These are phyloP conservation scores for Rhexocercosporidium sp. DNA, from an alignment of 2,329 filamentous ascomycete genomes.

Conservation along the genomic window DNA sequence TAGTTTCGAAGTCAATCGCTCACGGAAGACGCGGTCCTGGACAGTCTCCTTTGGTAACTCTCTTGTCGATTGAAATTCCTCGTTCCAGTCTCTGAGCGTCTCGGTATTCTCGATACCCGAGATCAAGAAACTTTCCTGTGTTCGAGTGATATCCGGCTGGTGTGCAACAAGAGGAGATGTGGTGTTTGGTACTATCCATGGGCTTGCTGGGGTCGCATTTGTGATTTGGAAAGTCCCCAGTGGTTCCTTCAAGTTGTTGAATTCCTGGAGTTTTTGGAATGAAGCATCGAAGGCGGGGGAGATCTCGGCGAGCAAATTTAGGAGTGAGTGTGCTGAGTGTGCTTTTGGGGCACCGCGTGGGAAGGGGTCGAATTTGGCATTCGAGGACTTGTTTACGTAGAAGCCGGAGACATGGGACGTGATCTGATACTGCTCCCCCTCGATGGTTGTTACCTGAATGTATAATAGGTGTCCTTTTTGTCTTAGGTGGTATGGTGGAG, in stretches of 20 bases:
- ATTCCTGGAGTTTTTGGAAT: slow-evolving; percentile 81
- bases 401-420: slow-evolving; percentile 94
- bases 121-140: slow-evolving; percentile 91
- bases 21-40: slow-evolving; percentile 94
- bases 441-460: slow-evolving; percentile 84
- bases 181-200: slow-evolving; percentile 83
- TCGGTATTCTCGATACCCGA: slow-evolving; percentile 92
- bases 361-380: slow-evolving; percentile 91
- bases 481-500: slow-evolving; percentile 87
- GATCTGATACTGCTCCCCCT: slow-evolving; percentile 93
- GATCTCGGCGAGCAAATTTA: slow-evolving; percentile 77
- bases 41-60: slow-evolving; percentile 93
- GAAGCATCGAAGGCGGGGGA: slow-evolving; percentile 82
- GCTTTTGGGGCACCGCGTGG: slow-evolving; percentile 81
- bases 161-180: slow-evolving; percentile 71
- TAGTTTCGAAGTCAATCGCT: slow-evolving; percentile 91
- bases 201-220: slow-evolving; percentile 88
- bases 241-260: slow-evolving; percentile 84
- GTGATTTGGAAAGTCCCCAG: slow-evolving; percentile 94
- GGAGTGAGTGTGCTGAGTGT: slow-evolving; percentile 81
- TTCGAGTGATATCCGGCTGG: slow-evolving; percentile 81
- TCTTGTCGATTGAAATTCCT: slow-evolving; percentile 96
- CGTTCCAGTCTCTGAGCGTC: slow-evolving; percentile 96
- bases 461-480: slow-evolving; percentile 94
- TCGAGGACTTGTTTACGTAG: slow-evolving; percentile 96